Conservation (phyloP, 768 basidiomycete genomes). For the Asterophora parasitica region DNA sequence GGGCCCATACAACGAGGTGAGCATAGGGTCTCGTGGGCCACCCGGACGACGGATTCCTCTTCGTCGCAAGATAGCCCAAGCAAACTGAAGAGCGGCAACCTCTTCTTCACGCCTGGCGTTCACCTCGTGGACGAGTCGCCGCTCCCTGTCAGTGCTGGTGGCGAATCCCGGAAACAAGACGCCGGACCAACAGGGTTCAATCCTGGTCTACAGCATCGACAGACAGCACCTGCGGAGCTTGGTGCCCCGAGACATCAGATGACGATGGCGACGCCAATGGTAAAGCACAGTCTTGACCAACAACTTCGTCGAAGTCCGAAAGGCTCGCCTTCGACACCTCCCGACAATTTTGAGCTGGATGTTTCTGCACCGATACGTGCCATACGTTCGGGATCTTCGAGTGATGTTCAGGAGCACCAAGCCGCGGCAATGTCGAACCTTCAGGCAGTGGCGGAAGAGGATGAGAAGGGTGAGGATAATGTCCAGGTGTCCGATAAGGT, state of each 20-base stretch:
- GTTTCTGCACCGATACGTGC: slow-evolving; percentile 35
- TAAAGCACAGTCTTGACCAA: slow-evolving; percentile 30
- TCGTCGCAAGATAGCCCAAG: slow-evolving; percentile 17
- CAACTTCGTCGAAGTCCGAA: not conserved
- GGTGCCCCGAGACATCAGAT: slow-evolving; percentile 31
- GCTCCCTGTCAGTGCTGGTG: slow-evolving; percentile 16
- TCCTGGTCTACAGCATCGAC: slow-evolving; percentile 9
- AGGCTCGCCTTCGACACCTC: not conserved
- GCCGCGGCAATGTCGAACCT: slow-evolving; percentile 7
- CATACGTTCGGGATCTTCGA: slow-evolving; percentile 16
- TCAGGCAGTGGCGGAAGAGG: slow-evolving; percentile 23
- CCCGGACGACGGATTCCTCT: slow-evolving; percentile 31
- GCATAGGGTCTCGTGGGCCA: slow-evolving; percentile 54
- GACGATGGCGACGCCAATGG: slow-evolving; percentile 15
- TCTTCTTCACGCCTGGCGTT: slow-evolving; percentile 34
- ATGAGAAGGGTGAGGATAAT: slow-evolving; percentile 13
- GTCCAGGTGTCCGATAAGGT: slow-evolving; percentile 21
- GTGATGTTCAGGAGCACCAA: not conserved
- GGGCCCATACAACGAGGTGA: slow-evolving; percentile 55
- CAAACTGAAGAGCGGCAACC: not conserved
- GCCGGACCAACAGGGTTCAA: not conserved
- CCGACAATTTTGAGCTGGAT: slow-evolving; percentile 34
- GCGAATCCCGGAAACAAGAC: not conserved
- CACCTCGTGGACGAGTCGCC: slow-evolving; percentile 43
- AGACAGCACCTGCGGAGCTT: slow-evolving; percentile 53